Conservation (phyloP, 371 early-diverging fungal species). For the Mucor indicus region DNA sequence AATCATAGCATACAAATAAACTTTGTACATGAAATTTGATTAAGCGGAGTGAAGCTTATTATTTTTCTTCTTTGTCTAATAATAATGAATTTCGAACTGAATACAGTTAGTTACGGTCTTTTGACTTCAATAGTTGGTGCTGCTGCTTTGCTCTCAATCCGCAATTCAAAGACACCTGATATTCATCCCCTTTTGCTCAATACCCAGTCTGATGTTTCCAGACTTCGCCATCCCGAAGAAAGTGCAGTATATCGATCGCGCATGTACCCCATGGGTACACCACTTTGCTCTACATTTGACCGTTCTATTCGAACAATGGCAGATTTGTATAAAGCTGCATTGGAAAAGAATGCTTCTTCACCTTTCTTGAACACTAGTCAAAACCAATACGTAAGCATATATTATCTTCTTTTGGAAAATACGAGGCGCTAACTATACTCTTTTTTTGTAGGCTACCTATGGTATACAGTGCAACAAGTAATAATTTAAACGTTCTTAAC, state of each 20-base stretch:
- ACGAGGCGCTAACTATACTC: slow-evolving; percentile 5
- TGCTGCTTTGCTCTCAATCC: slow-evolving; percentile 40
- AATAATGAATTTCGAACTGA: slow-evolving; percentile 40
- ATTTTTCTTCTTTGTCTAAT: not conserved
- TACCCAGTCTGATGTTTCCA: slow-evolving; percentile 65
- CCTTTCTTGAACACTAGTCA: slow-evolving; percentile 21
- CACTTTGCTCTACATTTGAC: slow-evolving; percentile 41
- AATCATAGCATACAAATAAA: too few relatives aligned
- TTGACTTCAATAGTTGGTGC: slow-evolving; percentile 43
- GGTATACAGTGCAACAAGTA: slow-evolving; percentile 8
- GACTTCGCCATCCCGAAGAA: slow-evolving; percentile 64
- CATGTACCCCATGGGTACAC: slow-evolving; percentile 56
- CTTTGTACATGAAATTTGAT: too few relatives aligned
- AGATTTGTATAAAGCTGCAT: slow-evolving; percentile 47
- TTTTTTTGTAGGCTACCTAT: slow-evolving; percentile 21
- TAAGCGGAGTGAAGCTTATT: too few relatives aligned
- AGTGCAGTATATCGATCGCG: slow-evolving; percentile 72
- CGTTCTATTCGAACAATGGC: slow-evolving; percentile 49
- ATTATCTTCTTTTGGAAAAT: slow-evolving; percentile 15
- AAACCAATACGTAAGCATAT: slow-evolving; percentile 27
- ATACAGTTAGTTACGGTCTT: slow-evolving; percentile 41
- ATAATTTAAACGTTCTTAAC: not conserved
- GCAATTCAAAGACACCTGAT: slow-evolving; percentile 66
- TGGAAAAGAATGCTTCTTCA: slow-evolving; percentile 29
- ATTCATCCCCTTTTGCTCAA: slow-evolving; percentile 75